Conservation (phyloP, 2,329 filamentous ascomycete genomes). For the Fusarium begoniae region DNA sequence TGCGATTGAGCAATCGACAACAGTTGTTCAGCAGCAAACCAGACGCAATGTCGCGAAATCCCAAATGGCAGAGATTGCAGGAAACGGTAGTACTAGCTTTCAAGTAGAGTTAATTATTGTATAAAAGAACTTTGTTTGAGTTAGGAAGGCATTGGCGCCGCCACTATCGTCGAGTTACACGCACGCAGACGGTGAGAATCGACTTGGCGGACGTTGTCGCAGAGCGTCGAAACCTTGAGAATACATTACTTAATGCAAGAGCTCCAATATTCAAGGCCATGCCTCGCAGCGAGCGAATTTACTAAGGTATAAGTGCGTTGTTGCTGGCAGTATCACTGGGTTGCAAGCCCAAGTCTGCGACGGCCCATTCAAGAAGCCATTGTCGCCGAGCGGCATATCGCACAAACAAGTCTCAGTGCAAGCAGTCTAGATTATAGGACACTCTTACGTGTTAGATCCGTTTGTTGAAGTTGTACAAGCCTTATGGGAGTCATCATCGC, state of each 20-base stretch:
- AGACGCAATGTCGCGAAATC: neutral
- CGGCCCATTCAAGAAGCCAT: neutral
- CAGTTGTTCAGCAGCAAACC: neutral
- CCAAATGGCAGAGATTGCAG: neutral
- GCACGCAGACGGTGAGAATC: no score
- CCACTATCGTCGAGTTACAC: neutral
- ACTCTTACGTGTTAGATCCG: rapidly evolving
- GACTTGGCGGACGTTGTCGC: neutral
- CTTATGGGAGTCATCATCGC: rapidly evolving
- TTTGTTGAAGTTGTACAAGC: neutral
- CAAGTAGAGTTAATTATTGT: rapidly evolving
- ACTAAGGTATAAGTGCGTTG: rapidly evolving
- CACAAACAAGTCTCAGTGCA: neutral
- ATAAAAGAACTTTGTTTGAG: neutral
- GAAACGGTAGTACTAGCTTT: rapidly evolving
- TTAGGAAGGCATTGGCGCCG: neutral
- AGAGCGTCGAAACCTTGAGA: neutral
- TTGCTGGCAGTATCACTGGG: neutral
- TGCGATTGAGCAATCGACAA: neutral
- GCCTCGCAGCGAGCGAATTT: rapidly evolving
- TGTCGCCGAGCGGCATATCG: neutral
- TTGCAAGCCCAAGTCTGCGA: neutral
- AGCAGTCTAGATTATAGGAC: rapidly evolving
- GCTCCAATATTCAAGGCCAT: rapidly evolving
- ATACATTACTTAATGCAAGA: neutral